These are phyloP conservation scores for Cladosporium oxysporum DNA, from an alignment of 2,329 filamentous ascomycete species.

Conservation along the genomic window DNA sequence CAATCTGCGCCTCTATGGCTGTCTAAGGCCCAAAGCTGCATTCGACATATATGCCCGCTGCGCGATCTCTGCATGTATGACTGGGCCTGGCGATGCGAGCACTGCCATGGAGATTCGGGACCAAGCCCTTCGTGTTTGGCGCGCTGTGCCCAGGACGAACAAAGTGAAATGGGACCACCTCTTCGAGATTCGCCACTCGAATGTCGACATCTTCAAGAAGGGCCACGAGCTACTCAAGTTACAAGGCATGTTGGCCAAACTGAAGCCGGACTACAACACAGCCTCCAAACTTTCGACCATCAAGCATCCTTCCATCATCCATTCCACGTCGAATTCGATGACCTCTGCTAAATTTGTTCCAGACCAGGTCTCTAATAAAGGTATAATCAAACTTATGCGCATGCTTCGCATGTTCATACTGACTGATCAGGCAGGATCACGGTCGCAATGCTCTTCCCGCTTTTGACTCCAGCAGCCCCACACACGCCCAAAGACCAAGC, in stretches of 20 bases:
- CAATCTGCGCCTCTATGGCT: neutral
- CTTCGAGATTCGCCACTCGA: neutral
- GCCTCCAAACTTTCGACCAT: too few relatives aligned
- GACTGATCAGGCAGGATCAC: neutral
- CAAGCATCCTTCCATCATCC: neutral
- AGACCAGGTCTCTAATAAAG: neutral
- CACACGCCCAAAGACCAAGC: neutral
- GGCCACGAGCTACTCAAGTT: neutral
- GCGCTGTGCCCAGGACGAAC: neutral
- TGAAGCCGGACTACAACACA: neutral
- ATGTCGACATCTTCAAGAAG: neutral
- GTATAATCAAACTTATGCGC: neutral
- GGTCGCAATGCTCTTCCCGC: neutral
- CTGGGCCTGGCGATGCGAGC: neutral
- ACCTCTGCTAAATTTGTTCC: neutral
- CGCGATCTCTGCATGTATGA: neutral
- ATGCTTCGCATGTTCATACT: neutral
- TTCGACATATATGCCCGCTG: neutral
- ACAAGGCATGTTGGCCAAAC: neutral
- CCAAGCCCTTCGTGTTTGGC: neutral
- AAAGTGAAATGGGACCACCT: neutral
- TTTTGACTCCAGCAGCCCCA: neutral
- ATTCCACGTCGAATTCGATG: neutral
- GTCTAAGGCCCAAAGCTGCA: neutral
- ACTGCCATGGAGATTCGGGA: neutral